Percentiles rank a stretch among this genome's conserved stretches.
Conservation (phyloP, 805 yeast genomes). For the Wickerhamomyces silvicola region DNA sequence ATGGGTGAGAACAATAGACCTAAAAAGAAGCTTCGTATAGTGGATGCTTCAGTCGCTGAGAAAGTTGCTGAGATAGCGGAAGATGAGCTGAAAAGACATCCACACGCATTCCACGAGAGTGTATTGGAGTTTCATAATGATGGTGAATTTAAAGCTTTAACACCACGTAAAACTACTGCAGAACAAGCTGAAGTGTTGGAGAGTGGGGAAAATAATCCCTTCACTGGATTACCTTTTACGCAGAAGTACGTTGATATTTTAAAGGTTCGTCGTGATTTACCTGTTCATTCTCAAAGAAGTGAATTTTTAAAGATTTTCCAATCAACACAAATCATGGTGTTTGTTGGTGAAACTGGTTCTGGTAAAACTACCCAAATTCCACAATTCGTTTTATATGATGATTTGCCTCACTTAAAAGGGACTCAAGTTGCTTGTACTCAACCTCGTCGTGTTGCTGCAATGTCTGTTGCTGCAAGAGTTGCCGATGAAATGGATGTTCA, state of each 20-base stretch:
- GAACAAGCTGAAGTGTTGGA: conserved; percentile 55
- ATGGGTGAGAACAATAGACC: conserved; percentile 31
- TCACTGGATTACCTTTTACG: conserved; percentile 61
- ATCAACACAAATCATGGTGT: conserved; percentile 87
- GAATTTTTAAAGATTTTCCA: conserved; percentile 85
- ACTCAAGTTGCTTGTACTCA: conserved; percentile 92
- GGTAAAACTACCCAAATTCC: conserved; percentile 99
- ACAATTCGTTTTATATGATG: conserved; percentile 86
- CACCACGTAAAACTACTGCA: conserved; percentile 62
- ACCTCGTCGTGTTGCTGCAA: conserved; percentile 98
- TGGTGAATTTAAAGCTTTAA: conserved; percentile 52
- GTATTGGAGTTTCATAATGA: conserved; percentile 50
- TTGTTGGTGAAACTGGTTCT: conserved; percentile 98
- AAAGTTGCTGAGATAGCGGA: conserved; percentile 64
- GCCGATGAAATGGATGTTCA: conserved; percentile 96
- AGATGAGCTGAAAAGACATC: conserved; percentile 41
- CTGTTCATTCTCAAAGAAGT: conserved; percentile 89
- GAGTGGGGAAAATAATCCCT: conserved; percentile 60
- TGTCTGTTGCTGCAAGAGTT: conserved; percentile 96
- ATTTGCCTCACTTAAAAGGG: conserved; percentile 79
- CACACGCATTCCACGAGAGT: conserved; percentile 32
- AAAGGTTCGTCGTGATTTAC: conserved; percentile 74
- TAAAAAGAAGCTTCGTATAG: conserved; percentile 41
- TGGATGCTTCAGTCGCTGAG: conserved; percentile 52
- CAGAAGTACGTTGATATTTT: conserved; percentile 72